These are phyloP conservation scores for Eucalyptus curtisii DNA, from an alignment of 345 rosid genomes.

Conservation along the genomic window DNA sequence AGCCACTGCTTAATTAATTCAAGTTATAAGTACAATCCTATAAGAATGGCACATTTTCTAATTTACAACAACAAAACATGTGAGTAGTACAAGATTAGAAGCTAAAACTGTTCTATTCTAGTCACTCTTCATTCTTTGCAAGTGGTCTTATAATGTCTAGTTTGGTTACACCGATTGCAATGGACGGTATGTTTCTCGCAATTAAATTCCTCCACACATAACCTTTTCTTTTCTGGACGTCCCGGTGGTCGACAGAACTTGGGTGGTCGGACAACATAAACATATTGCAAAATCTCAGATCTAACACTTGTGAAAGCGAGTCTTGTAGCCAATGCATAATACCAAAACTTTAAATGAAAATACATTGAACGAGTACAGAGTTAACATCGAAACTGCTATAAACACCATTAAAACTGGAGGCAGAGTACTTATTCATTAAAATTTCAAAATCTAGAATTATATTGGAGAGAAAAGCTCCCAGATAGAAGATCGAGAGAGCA, in stretches of 20 bases:
- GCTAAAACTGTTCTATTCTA: constrained; percentile 24
- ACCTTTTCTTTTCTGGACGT: constrained; percentile 45
- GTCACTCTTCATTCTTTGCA: constrained; percentile 30
- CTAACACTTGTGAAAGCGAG: no score
- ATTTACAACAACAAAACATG: neutral
- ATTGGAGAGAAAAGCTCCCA: no score
- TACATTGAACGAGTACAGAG: no score
- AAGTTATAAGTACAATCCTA: neutral
- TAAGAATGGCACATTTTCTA: neutral
- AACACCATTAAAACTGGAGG: no score
- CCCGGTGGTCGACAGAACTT: constrained; percentile 40
- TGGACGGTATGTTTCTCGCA: constrained; percentile 43
- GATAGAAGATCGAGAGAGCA: no score
- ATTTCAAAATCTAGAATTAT: no score
- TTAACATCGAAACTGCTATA: no score
- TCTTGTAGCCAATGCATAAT: no score
- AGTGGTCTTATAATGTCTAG: constrained; percentile 48
- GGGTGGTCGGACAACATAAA: constrained; percentile 13
- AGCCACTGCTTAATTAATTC: neutral
- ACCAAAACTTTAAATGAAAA: no score
- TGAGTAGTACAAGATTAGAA: neutral
- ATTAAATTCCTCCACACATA: constrained; percentile 26
- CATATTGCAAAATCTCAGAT: no score
- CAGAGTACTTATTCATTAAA: no score
- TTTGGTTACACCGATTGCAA: constrained; percentile 43